Evolutionary conservation across 139 green algal genomes (phyloP).

Genomic region (Pleodorina starrii): DNA sequence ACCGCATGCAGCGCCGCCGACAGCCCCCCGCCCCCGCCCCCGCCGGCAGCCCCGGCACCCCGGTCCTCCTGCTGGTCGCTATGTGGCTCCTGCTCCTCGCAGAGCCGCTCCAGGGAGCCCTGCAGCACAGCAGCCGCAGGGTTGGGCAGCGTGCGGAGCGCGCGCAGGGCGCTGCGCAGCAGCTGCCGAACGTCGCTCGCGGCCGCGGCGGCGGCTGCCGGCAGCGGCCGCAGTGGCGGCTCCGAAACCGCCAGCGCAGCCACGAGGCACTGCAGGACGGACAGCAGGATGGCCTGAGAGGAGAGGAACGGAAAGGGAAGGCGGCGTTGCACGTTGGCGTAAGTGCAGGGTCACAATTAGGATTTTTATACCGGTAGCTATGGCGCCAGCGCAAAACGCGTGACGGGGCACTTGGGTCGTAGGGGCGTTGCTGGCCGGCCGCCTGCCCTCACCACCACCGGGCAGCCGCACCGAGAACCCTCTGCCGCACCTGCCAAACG

Average conservation of each 20-base stretch:
- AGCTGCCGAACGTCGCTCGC: not conserved
- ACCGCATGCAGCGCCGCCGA: not conserved
- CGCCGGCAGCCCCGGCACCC: too few relatives aligned
- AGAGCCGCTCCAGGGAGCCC: constrained; percentile 6
- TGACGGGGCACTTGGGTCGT: too few relatives aligned
- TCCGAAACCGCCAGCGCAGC: not conserved
- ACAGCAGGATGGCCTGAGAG: constrained; percentile 18
- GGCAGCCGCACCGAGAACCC: too few relatives aligned
- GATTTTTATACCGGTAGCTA: too few relatives aligned
- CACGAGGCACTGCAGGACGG: constrained; percentile 5
- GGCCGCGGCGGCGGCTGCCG: not conserved
- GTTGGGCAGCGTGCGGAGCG: not conserved
- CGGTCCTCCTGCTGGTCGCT: not conserved
- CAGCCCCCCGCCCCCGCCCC: not conserved
- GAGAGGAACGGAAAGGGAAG: not conserved
- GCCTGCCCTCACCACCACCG: too few relatives aligned
- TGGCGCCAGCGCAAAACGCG: too few relatives aligned
- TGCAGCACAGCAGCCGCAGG: not conserved
- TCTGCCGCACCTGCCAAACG: constrained; percentile 18
- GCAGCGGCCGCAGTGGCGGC: not conserved
- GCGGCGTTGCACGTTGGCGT: too few relatives aligned
- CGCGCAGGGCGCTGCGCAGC: not conserved
- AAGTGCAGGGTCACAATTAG: too few relatives aligned
- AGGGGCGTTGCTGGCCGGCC: too few relatives aligned
- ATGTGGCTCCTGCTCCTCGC: constrained; percentile 25